These are phyloP conservation scores for Tilletia caries DNA, from an alignment of 1,284 basidiomycete genomes.

Conservation along the genomic window DNA sequence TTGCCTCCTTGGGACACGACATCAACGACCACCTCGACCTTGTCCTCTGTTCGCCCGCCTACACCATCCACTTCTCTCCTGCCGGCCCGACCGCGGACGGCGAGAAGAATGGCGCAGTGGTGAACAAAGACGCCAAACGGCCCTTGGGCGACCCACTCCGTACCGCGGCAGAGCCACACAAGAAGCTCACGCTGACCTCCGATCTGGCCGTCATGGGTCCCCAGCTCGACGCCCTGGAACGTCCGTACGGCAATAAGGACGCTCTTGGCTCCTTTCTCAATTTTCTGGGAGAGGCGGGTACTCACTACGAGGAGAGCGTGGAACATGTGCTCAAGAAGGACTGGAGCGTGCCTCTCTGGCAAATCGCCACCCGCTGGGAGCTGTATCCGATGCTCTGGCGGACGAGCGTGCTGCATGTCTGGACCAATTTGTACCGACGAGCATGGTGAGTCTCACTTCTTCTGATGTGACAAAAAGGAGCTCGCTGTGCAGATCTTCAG, in stretches of 20 bases:
- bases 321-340: conserved; percentile 57
- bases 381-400: conserved; percentile 55
- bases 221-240: conserved; percentile 59
- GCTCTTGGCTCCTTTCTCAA: conserved; percentile 49
- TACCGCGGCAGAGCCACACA: conserved; percentile 10
- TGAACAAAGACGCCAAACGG: neutral
- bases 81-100: conserved; percentile 2
- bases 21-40: conserved; percentile 57
- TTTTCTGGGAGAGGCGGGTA: conserved; percentile 55
- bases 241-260: conserved; percentile 56
- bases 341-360: conserved; percentile 53
- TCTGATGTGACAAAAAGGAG: neutral
- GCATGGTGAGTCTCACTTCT: conserved; percentile 46
- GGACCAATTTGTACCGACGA: conserved; percentile 51
- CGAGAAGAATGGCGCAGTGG: neutral
- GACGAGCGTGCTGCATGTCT: conserved; percentile 40
- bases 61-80: conserved; percentile 36
- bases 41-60: conserved; percentile 41
- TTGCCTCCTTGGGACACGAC: conserved; percentile 56
- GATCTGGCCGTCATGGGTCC: conserved; percentile 57
- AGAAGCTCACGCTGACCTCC: conserved; percentile 55
- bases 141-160: conserved; percentile 3
- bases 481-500: conserved; percentile 14
- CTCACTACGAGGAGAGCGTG: conserved; percentile 57
- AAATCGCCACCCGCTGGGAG: conserved; percentile 56